Percentiles rank a stretch among this genome's conserved stretches.
phyloP scores from a whole-genome alignment of 495 filamentous ascomycete species.

The Neurospora sp. region DNA sequence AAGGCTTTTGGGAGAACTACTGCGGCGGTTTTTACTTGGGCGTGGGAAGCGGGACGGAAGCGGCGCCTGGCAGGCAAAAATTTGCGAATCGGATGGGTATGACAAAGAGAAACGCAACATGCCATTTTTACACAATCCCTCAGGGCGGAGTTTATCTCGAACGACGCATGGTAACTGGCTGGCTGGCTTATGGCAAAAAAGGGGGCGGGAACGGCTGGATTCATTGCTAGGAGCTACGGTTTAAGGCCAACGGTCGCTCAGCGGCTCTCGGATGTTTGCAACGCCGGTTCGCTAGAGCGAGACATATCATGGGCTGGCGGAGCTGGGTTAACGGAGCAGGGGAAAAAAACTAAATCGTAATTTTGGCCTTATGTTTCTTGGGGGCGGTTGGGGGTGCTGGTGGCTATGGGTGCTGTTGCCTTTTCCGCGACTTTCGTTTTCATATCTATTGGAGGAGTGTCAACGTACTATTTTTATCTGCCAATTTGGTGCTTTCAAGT shows the following conservation, averaged over 20 bases:
- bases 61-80: constrained; percentile 20
- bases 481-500: neutral
- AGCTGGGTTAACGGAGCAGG: neutral
- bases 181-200: constrained; percentile 10
- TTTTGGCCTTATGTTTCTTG: neutral
- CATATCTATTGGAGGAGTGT: neutral
- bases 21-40: constrained; percentile 11
- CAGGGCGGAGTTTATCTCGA: constrained; percentile 27
- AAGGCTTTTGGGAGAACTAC: constrained; percentile 23
- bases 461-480: neutral
- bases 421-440: neutral
- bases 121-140: constrained; percentile 23
- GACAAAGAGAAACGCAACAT: constrained; percentile 27
- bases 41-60: constrained; percentile 9
- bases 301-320: neutral
- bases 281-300: neutral
- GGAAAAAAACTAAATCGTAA: constrained; percentile 1
- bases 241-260: neutral
- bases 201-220: neutral
- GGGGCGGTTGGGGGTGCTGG: neutral
- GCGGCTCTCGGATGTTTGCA: neutral
- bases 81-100: constrained; percentile 30
- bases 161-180: constrained; percentile 27
- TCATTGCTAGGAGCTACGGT: neutral
- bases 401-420: neutral